These are phyloP conservation scores for Ustilago crameri DNA, from an alignment of 1,284 basidiomycete species.

Conservation along the genomic window DNA sequence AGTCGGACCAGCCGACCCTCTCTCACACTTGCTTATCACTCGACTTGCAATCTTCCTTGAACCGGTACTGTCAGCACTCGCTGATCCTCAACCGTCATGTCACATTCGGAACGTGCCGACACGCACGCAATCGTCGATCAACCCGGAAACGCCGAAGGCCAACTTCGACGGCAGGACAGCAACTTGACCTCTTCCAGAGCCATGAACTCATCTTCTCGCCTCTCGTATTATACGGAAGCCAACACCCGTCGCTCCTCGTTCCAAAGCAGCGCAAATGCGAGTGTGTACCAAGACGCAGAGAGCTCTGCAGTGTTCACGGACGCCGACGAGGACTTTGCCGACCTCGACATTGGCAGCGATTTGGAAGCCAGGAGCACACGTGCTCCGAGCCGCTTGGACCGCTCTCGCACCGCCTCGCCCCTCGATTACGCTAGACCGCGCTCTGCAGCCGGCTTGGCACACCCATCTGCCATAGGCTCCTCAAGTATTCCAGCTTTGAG, in stretches of 20 bases:
- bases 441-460: slow-evolving; percentile 9
- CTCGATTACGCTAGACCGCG: slow-evolving; percentile 5
- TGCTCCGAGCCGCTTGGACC: slow-evolving; percentile 7
- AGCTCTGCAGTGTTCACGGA: slow-evolving; percentile 23
- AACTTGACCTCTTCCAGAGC: slow-evolving; percentile 17
- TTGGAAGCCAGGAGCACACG: slow-evolving; percentile 20
- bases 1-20: background rate
- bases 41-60: too few species aligned
- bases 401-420: slow-evolving; percentile 21
- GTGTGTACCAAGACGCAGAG: slow-evolving; percentile 38
- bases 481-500: background rate
- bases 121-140: background rate
- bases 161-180: slow-evolving; percentile 1
- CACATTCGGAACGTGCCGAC: slow-evolving; percentile 12
- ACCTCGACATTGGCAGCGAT: slow-evolving; percentile 27
- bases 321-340: slow-evolving; percentile 10
- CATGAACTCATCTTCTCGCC: slow-evolving; percentile 26
- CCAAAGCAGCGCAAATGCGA: slow-evolving; percentile 25
- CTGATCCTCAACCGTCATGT: slow-evolving; percentile 4
- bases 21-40: background rate
- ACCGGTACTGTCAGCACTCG: background rate
- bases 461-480: background rate
- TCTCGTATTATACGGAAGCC: slow-evolving; percentile 31
- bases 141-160: slow-evolving; percentile 10
- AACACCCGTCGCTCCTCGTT: slow-evolving; percentile 34